Percentiles rank a stretch among this genome's conserved stretches.
Evolutionary conservation across 345 rosid species (phyloP).

Genomic region (Noccaea bulbosa): DNA sequence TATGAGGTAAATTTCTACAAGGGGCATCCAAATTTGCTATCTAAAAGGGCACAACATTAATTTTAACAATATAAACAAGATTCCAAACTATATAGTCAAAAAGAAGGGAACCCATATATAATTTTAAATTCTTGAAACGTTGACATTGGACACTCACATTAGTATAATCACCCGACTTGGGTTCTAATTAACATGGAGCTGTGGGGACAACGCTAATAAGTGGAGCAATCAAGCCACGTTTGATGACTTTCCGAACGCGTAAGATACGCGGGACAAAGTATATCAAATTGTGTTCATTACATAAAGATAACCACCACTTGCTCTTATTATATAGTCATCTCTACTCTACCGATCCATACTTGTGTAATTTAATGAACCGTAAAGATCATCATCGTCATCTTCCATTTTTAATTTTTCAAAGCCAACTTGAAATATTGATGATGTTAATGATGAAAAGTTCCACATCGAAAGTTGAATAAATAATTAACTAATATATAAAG

Average conservation of each 20-base stretch:
- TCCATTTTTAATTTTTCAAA: constrained; percentile 25
- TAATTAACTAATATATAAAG: too few species aligned
- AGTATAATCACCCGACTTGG: background rate
- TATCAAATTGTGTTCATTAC: constrained; percentile 12
- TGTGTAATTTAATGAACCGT: constrained; percentile 19
- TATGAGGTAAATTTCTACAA: too few species aligned
- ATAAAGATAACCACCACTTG: constrained; percentile 35
- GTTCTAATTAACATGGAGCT: constrained; percentile 13
- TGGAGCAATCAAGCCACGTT: constrained; percentile 35
- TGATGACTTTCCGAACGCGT: constrained; percentile 30
- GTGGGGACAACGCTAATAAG: constrained; percentile 21
- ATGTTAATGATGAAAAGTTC: too few species aligned
- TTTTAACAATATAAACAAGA: background rate
- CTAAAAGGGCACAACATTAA: too few species aligned
- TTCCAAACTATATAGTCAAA: background rate
- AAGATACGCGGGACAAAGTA: constrained; percentile 29
- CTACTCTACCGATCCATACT: constrained; percentile 14
- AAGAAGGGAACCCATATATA: background rate
- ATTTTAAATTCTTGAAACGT: background rate
- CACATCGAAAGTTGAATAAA: too few species aligned
- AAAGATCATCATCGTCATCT: constrained; percentile 35
- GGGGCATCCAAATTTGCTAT: too few species aligned
- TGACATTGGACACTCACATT: background rate
- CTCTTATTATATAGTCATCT: constrained; percentile 7
- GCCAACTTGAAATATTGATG: constrained; percentile 10